Evolutionary conservation across 1,284 basidiomycete genomes (phyloP).

Genomic region (Schizophyllum commune): DNA sequence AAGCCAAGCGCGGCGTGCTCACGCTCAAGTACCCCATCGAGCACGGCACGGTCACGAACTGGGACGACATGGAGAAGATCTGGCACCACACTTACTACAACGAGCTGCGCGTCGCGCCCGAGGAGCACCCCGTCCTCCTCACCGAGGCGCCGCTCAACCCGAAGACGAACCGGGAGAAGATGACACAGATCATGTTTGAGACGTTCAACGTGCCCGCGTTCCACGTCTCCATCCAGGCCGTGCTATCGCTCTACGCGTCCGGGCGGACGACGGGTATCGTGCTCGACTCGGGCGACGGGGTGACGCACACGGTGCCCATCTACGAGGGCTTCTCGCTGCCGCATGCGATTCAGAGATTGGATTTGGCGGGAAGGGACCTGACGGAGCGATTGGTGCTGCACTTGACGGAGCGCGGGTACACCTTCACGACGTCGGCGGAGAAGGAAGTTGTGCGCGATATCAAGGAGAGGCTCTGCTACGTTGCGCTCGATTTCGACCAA

Average conservation of each 20-base stretch:
- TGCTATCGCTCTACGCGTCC: slow-evolving; percentile 83
- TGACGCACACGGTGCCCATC: slow-evolving; percentile 85
- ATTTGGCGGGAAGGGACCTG: slow-evolving; percentile 77
- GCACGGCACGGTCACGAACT: slow-evolving; percentile 86
- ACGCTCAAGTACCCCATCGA: slow-evolving; percentile 79
- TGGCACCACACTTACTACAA: slow-evolving; percentile 88
- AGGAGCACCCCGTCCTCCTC: slow-evolving; percentile 86
- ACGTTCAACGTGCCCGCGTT: slow-evolving; percentile 89
- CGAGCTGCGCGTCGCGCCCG: slow-evolving; percentile 70
- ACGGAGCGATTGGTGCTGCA: slow-evolving; percentile 79
- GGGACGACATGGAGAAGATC: slow-evolving; percentile 92
- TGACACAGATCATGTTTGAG: slow-evolving; percentile 95
- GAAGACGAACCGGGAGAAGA: slow-evolving; percentile 89
- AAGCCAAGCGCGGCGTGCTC: slow-evolving; percentile 79
- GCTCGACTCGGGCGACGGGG: slow-evolving; percentile 86
- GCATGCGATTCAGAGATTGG: slow-evolving; percentile 76
- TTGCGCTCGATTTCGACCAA: slow-evolving; percentile 82
- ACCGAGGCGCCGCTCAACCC: slow-evolving; percentile 87
- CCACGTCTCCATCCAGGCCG: slow-evolving; percentile 87
- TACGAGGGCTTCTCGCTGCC: slow-evolving; percentile 82
- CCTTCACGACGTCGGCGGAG: slow-evolving; percentile 76
- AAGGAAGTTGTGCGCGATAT: slow-evolving; percentile 82
- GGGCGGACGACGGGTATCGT: slow-evolving; percentile 89
- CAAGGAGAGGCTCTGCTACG: slow-evolving; percentile 88
- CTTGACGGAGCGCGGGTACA: slow-evolving; percentile 76